These are phyloP conservation scores for Magnusiomyces ingens DNA, from an alignment of 1,139 yeast genomes.

Conservation along the genomic window DNA sequence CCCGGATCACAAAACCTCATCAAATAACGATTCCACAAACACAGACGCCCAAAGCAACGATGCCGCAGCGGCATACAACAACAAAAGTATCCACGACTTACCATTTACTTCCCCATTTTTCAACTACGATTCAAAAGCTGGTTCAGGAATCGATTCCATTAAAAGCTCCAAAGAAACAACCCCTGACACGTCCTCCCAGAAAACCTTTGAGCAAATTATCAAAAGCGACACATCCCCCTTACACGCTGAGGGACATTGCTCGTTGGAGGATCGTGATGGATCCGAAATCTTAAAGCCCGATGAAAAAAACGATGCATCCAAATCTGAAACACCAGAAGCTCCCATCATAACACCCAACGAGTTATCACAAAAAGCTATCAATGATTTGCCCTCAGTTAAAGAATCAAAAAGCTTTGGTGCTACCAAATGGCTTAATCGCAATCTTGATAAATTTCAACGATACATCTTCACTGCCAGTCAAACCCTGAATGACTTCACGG, in stretches of 20 bases:
- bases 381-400: constrained; percentile 38
- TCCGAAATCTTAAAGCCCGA: neutral
- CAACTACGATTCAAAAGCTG: no score
- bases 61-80: no score
- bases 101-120: no score
- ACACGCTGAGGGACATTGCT: constrained; percentile 8
- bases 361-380: constrained; percentile 13
- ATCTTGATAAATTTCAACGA: constrained; percentile 58
- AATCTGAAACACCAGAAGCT: neutral
- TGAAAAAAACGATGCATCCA: neutral
- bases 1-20: neutral
- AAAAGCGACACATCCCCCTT: constrained; percentile 1
- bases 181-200: neutral
- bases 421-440: constrained; percentile 48
- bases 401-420: constrained; percentile 41
- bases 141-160: no score
- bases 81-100: no score
- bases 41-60: neutral
- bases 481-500: constrained; percentile 84
- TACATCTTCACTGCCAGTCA: constrained; percentile 64
- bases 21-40: neutral
- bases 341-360: no score
- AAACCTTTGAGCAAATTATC: neutral
- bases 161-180: no score
- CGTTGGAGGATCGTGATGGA: constrained; percentile 7